Evolutionary conservation across 257 asterid species (phyloP).

Genomic region (Leptodermis oblonga): DNA sequence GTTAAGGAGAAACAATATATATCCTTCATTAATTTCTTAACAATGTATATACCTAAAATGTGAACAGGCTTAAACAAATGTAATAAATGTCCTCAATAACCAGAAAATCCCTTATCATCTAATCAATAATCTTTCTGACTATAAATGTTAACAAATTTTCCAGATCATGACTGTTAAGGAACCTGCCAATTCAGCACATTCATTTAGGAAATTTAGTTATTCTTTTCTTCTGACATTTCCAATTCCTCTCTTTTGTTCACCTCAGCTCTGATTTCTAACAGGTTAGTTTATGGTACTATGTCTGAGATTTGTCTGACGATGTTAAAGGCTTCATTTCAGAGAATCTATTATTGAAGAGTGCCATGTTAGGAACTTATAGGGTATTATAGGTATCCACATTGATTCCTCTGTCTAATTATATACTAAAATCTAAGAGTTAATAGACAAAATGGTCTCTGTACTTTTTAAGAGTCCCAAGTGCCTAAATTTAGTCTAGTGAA

Average conservation of each 20-base stretch:
- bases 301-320: not conserved
- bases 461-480: not conserved
- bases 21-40: too few relatives aligned
- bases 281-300: not conserved
- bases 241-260: too few relatives aligned
- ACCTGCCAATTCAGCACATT: not conserved
- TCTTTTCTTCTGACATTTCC: not conserved
- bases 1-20: too few relatives aligned
- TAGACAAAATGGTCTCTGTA: not conserved
- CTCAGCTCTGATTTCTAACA: not conserved
- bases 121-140: not conserved
- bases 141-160: not conserved
- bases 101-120: not conserved
- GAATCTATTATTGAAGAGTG: not conserved
- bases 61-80: not conserved
- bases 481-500: not conserved
- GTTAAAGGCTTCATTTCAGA: not conserved
- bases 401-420: not conserved
- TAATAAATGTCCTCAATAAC: not conserved
- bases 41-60: too few relatives aligned
- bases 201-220: not conserved
- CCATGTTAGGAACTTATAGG: not conserved
- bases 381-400: not conserved
- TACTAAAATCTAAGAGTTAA: not conserved
- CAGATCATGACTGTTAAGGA: not conserved